Evolutionary conservation across 306 rosid genomes (phyloP), one percentile per base, ranked within the genome.

Genomic region (Ceratonia siliqua): DNA sequence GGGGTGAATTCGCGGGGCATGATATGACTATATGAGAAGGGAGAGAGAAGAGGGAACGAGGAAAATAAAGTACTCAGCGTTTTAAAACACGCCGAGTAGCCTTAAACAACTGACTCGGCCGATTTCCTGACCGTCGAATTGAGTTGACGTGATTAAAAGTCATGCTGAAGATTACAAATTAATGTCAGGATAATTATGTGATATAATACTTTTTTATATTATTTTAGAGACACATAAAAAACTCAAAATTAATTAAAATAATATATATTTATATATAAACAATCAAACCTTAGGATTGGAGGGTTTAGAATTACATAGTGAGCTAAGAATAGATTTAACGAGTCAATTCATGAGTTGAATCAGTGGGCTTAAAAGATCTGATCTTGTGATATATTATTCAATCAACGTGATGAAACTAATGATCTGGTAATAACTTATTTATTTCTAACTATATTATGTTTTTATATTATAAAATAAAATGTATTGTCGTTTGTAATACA

Each of bases 1-100:
- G 38, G 69, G 65, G 66, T 70, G 81, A 81, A 78, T 70, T 86
- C 52, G 61, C 70, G 57, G 78, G 70, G 76, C 78, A 62, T 66
- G 69, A 65, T 39, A 20, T 18, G 32, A 25, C n/a, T n/a, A n/a
- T n/a, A n/a, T n/a, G 14, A 5, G 25, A 10, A 8, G 30, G 18
- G 43, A 39, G 24, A 43, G 79, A 78, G 79, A 72, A 57, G 87
- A 73, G 61, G 41, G 83, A 79, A 10, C 39, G 24, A 54, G 11
- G 24, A 39, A 73, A 50, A 79, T 55, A 41, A 50, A 17, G 24
- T 32, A 41, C 61, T 69, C 54, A 13, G 67, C 27, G 65, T 70
- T 76, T 70, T 63, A 52, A 59, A 76, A 55, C 81, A 8, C 27
- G 32, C 33, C 66, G 81, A 77, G 81, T 68, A 32, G n/a, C 20